Percentiles rank a stretch among this genome's conserved stretches.
Evolutionary conservation across 805 yeast species (phyloP).

Genomic region (Peterozyma xylosa): DNA sequence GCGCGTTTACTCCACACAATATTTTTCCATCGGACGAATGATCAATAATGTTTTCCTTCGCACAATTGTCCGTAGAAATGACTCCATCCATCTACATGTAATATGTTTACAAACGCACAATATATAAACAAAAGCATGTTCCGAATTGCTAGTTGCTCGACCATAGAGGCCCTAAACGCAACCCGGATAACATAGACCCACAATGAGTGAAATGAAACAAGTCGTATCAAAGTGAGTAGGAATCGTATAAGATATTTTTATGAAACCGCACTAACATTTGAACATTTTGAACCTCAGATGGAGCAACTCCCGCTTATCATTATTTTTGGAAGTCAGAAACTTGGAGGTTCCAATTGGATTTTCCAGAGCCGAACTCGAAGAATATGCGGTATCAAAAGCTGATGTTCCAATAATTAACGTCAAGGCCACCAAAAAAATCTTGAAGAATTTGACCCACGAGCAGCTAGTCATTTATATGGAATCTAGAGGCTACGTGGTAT

Average conservation of each 20-base stretch:
- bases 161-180: background rate
- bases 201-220: background rate
- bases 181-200: background rate
- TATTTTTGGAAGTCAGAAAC: background rate
- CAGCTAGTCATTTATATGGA: slow-evolving; percentile 1
- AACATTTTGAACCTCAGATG: background rate
- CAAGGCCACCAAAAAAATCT: slow-evolving; percentile 1
- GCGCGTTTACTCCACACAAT: too few relatives aligned
- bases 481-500: slow-evolving; percentile 1
- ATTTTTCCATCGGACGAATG: too few relatives aligned
- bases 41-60: too few relatives aligned
- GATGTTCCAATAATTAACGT: slow-evolving; percentile 1
- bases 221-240: too few relatives aligned
- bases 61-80: too few relatives aligned
- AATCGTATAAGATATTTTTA: too few relatives aligned
- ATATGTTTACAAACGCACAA: too few relatives aligned
- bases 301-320: background rate
- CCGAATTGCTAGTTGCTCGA: background rate
- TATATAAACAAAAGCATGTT: background rate
- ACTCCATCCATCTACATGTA: too few relatives aligned
- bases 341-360: slow-evolving; percentile 2
- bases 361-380: background rate
- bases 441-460: slow-evolving; percentile 4
- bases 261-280: too few relatives aligned
- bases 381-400: background rate